These are phyloP conservation scores for Apostasia ramifera DNA, from an alignment of 106 monocot genomes.

Conservation along the genomic window DNA sequence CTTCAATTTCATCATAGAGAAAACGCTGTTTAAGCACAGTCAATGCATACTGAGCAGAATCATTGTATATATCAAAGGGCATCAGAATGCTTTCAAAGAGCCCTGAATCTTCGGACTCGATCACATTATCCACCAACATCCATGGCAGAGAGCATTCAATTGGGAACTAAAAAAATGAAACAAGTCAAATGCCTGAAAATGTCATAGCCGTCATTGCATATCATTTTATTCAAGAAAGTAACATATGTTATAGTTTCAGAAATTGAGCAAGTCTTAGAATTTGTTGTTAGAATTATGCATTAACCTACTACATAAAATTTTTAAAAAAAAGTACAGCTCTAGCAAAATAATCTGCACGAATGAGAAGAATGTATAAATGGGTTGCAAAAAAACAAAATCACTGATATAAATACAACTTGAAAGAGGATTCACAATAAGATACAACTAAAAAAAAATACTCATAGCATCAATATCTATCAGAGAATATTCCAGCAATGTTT, in stretches of 20 bases:
- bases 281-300: too few species aligned
- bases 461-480: too few species aligned
- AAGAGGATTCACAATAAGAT: too few species aligned
- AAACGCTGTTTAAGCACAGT: slow-evolving; percentile 82
- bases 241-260: background rate
- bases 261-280: background rate
- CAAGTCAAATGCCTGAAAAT: background rate
- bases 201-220: background rate
- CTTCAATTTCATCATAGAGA: slow-evolving; percentile 99
- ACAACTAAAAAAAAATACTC: too few species aligned
- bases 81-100: slow-evolving; percentile 89
- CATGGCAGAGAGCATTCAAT: slow-evolving; percentile 99
- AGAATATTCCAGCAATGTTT: too few species aligned
- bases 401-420: too few species aligned
- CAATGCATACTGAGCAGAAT: slow-evolving; percentile 91
- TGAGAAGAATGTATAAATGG: too few species aligned
- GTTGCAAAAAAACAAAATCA: too few species aligned
- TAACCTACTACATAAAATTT: too few species aligned
- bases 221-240: background rate
- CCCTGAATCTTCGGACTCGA: slow-evolving; percentile 76
- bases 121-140: slow-evolving; percentile 91
- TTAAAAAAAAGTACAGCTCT: too few species aligned
- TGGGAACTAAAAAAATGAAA: slow-evolving; percentile 61
- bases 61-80: slow-evolving; percentile 98
- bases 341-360: too few species aligned